Evolutionary conservation across 73 alveolate species (phyloP).

Genomic region (Breviolum minutum): DNA sequence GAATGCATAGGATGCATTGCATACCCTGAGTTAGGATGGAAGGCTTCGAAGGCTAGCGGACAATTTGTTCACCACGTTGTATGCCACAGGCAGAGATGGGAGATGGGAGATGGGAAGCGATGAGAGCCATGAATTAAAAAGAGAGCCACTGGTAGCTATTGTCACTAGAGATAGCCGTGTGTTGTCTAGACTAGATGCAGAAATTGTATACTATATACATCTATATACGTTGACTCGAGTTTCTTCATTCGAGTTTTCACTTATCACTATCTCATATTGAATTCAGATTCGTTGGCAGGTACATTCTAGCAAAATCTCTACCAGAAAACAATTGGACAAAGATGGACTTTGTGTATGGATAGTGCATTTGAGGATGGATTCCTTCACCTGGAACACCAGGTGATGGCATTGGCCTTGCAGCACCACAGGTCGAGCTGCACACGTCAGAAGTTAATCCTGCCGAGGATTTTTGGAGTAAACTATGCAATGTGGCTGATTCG

Average conservation of each 20-base stretch:
- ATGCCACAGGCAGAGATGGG: slow-evolving; percentile 56
- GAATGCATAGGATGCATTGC: too few relatives aligned
- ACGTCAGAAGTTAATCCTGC: background rate
- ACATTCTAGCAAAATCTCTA: background rate
- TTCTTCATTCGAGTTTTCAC: background rate
- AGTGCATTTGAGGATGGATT: background rate
- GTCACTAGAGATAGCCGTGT: too few relatives aligned
- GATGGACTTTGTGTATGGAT: too few relatives aligned
- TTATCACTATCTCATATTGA: background rate
- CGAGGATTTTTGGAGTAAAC: background rate
- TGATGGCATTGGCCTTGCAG: slow-evolving; percentile 87
- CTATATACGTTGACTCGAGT: background rate
- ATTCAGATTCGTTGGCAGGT: background rate
- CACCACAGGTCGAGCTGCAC: slow-evolving; percentile 16
- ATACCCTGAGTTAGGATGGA: background rate
- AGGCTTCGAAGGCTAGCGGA: slow-evolving; percentile 76
- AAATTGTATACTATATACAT: background rate
- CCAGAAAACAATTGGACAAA: background rate
- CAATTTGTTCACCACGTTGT: slow-evolving; percentile 62
- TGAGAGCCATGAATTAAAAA: too few relatives aligned
- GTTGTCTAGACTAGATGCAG: too few relatives aligned
- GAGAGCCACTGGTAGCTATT: too few relatives aligned
- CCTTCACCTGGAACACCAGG: background rate
- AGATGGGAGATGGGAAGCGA: background rate
- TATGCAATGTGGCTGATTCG: too few relatives aligned